Evolutionary conservation across 2,329 filamentous ascomycete species (phyloP).

Genomic region (Xylariomycetidae sp.): DNA sequence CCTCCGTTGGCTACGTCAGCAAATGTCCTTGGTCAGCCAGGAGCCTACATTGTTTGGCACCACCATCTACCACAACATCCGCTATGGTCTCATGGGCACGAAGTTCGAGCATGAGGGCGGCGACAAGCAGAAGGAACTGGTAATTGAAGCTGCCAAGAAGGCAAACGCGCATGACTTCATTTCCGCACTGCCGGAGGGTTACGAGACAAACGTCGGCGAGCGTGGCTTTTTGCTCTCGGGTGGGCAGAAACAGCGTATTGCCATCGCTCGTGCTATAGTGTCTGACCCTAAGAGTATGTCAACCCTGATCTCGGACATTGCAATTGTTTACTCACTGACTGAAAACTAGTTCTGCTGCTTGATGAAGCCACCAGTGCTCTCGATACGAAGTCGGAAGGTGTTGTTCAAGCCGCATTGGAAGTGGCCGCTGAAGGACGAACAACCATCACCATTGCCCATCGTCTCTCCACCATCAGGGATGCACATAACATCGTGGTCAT

Average conservation of each 20-base stretch:
- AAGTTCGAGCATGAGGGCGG: constrained; percentile 61
- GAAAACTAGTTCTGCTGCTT: constrained; percentile 62
- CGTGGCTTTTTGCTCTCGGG: constrained; percentile 88
- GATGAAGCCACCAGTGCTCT: constrained; percentile 93
- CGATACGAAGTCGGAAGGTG: constrained; percentile 89
- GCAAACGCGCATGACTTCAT: constrained; percentile 96
- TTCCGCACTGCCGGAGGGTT: constrained; percentile 71
- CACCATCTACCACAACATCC: constrained; percentile 84
- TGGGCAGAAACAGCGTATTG: constrained; percentile 95
- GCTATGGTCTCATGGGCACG: constrained; percentile 85
- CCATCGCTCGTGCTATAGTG: constrained; percentile 85
- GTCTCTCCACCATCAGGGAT: constrained; percentile 87
- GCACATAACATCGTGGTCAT: constrained; percentile 97
- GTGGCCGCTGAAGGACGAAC: constrained; percentile 80
- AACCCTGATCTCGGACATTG: not conserved
- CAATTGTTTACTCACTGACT: constrained; percentile 4
- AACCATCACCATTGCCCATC: constrained; percentile 93
- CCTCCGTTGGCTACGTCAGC: constrained; percentile 82
- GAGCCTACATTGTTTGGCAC: constrained; percentile 88
- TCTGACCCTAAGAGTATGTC: constrained; percentile 71
- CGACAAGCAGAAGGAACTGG: constrained; percentile 62
- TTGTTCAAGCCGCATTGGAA: constrained; percentile 89
- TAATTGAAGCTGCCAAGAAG: constrained; percentile 78
- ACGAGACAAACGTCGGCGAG: constrained; percentile 93
- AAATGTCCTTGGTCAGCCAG: constrained; percentile 88